These are phyloP conservation scores for Backusella parvicylindrica DNA, from an alignment of 192 early-diverging fungal species.

Conservation along the genomic window DNA sequence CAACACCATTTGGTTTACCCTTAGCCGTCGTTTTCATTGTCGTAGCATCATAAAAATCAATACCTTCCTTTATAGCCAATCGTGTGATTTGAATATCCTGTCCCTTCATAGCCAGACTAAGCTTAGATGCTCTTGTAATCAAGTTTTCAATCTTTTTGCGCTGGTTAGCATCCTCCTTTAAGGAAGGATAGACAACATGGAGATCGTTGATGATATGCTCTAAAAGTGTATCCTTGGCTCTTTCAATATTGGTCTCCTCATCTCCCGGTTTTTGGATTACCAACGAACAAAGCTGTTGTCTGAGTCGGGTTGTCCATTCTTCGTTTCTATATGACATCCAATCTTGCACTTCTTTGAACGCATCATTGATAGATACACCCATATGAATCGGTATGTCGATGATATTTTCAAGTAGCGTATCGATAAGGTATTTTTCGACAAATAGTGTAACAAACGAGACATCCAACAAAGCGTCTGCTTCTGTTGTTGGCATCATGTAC, in stretches of 20 bases:
- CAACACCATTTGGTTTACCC: slow-evolving; percentile 12
- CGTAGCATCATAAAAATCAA: neutral
- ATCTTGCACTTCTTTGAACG: slow-evolving; percentile 25
- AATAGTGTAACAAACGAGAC: slow-evolving; percentile 39
- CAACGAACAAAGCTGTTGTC: slow-evolving; percentile 39
- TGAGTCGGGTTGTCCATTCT: slow-evolving; percentile 35
- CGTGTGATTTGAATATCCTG: slow-evolving; percentile 20
- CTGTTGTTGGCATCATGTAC: slow-evolving; percentile 20
- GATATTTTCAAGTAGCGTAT: slow-evolving; percentile 33
- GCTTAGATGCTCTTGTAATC: slow-evolving; percentile 36
- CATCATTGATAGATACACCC: slow-evolving; percentile 25
- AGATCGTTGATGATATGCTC: slow-evolving; percentile 28
- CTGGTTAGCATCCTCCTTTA: slow-evolving; percentile 11
- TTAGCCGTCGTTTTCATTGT: slow-evolving; percentile 11
- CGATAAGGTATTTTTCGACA: slow-evolving; percentile 43
- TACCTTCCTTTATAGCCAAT: neutral
- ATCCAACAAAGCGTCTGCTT: slow-evolving; percentile 32
- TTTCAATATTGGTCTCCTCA: slow-evolving; percentile 15
- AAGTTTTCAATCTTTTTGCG: slow-evolving; percentile 30
- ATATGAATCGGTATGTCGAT: slow-evolving; percentile 41
- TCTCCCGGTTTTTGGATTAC: slow-evolving; percentile 29
- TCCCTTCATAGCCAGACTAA: slow-evolving; percentile 42
- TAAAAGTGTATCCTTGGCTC: slow-evolving; percentile 21
- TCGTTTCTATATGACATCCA: slow-evolving; percentile 36
- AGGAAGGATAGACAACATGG: slow-evolving; percentile 20